Evolutionary conservation across 2,329 filamentous ascomycete genomes (phyloP).

Genomic region (Ascosphaera aggregata): DNA sequence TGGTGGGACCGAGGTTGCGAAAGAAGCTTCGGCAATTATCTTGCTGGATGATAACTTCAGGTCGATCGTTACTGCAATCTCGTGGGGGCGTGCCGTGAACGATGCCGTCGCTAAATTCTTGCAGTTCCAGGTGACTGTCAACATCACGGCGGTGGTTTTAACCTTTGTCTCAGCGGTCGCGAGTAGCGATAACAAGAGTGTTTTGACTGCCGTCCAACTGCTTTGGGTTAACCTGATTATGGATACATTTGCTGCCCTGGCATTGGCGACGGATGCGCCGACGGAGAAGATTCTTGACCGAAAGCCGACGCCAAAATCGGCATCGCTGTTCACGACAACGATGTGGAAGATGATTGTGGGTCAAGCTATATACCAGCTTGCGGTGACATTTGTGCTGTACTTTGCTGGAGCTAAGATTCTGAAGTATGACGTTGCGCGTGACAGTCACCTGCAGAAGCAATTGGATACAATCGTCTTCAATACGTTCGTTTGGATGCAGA

Average conservation of each 20-base stretch:
- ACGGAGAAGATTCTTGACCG: slow-evolving; percentile 58
- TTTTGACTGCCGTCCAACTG: slow-evolving; percentile 72
- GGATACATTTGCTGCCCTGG: slow-evolving; percentile 81
- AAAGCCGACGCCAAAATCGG: slow-evolving; percentile 53
- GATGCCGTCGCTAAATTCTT: slow-evolving; percentile 45
- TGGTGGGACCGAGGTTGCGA: slow-evolving; percentile 42
- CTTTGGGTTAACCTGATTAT: slow-evolving; percentile 96
- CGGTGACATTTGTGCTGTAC: slow-evolving; percentile 56
- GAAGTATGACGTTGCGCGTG: slow-evolving; percentile 26
- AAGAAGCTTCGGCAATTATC: slow-evolving; percentile 45
- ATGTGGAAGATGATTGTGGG: slow-evolving; percentile 99
- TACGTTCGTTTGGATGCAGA: slow-evolving; percentile 98
- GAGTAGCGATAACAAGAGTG: slow-evolving; percentile 42
- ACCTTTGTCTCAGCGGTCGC: slow-evolving; percentile 75
- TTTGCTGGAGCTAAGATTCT: slow-evolving; percentile 44
- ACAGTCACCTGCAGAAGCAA: slow-evolving; percentile 23
- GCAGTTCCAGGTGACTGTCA: slow-evolving; percentile 47
- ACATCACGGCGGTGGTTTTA: slow-evolving; percentile 69
- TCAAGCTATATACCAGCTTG: slow-evolving; percentile 71
- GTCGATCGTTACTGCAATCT: slow-evolving; percentile 40
- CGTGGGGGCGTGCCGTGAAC: slow-evolving; percentile 46
- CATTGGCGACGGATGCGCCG: slow-evolving; percentile 76
- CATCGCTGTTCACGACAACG: slow-evolving; percentile 56
- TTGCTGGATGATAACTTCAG: slow-evolving; percentile 43
- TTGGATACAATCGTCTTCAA: slow-evolving; percentile 81